Conservation (phyloP, 768 basidiomycete species). For the Trametes sanguinea region DNA sequence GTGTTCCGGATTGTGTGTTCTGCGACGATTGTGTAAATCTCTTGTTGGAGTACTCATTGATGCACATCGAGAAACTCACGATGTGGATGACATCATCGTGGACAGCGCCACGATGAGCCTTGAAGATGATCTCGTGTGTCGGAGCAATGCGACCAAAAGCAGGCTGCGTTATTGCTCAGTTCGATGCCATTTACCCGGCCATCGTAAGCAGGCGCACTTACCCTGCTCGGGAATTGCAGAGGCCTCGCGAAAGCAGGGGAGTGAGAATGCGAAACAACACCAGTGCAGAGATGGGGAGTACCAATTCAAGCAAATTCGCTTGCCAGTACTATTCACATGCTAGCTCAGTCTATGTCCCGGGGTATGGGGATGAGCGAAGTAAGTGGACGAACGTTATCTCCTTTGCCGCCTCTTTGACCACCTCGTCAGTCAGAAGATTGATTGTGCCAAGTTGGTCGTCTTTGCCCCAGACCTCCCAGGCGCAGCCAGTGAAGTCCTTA, state of each 20-base stretch:
- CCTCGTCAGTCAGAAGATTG: slow-evolving; percentile 61
- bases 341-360: background rate
- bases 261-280: background rate
- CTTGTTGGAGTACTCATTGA: no score
- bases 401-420: slow-evolving; percentile 54
- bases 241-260: slow-evolving; percentile 46
- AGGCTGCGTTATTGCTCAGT: slow-evolving; percentile 41
- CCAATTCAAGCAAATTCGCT: slow-evolving; percentile 63
- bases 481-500: slow-evolving; percentile 53
- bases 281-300: slow-evolving; percentile 25
- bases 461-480: slow-evolving; percentile 68
- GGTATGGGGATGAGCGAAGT: background rate
- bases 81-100: slow-evolving; percentile 31
- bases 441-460: slow-evolving; percentile 71
- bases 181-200: no score
- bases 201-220: slow-evolving; percentile 26
- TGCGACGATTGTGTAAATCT: slow-evolving; percentile 26
- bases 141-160: slow-evolving; percentile 58
- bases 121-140: slow-evolving; percentile 46
- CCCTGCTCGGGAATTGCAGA: slow-evolving; percentile 65
- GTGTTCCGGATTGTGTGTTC: slow-evolving; percentile 73
- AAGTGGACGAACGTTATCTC: slow-evolving; percentile 52
- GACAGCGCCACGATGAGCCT: slow-evolving; percentile 25
- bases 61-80: slow-evolving; percentile 12
- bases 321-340: slow-evolving; percentile 44